Evolutionary conservation across 768 basidiomycete genomes (phyloP).

Genomic region (Lentinula sp.): DNA sequence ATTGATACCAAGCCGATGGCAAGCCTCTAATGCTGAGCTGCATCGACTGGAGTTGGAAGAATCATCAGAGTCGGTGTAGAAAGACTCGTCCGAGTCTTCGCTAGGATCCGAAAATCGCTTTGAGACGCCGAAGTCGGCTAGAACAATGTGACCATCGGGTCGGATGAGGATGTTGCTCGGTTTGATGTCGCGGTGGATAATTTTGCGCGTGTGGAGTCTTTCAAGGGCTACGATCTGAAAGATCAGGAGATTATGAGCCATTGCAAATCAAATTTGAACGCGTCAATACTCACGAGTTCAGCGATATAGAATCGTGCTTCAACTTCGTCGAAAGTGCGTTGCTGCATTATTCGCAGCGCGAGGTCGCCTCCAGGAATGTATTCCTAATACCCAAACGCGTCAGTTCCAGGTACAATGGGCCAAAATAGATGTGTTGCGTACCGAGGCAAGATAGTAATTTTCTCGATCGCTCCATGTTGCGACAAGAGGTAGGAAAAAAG

Average conservation of each 20-base stretch:
- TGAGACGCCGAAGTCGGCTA: constrained; percentile 14
- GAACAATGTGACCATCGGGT: constrained; percentile 11
- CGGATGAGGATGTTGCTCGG: constrained; percentile 15
- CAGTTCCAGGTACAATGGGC: not conserved
- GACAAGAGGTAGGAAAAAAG: constrained; percentile 13
- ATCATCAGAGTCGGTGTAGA: constrained; percentile 2
- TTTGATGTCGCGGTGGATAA: constrained; percentile 18
- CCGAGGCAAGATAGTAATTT: constrained; percentile 18
- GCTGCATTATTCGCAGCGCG: constrained; percentile 6
- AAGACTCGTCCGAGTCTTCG: not conserved
- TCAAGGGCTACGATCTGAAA: constrained; percentile 13
- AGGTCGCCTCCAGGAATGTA: constrained; percentile 17
- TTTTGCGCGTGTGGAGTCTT: constrained; percentile 6
- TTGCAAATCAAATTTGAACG: not conserved
- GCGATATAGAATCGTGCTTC: constrained; percentile 14
- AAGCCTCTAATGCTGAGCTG: not conserved
- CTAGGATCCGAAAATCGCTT: not conserved
- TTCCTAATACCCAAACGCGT: constrained; percentile 10
- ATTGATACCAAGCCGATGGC: not conserved
- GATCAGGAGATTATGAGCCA: not conserved
- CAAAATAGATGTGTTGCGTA: constrained; percentile 1
- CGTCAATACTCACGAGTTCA: constrained; percentile 15
- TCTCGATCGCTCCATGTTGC: constrained; percentile 16
- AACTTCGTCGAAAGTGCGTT: constrained; percentile 5
- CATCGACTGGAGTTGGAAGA: constrained; percentile 1